These are phyloP conservation scores for Cardamine chenopodiifolia DNA, from an alignment of 345 rosid genomes.

Conservation along the genomic window DNA sequence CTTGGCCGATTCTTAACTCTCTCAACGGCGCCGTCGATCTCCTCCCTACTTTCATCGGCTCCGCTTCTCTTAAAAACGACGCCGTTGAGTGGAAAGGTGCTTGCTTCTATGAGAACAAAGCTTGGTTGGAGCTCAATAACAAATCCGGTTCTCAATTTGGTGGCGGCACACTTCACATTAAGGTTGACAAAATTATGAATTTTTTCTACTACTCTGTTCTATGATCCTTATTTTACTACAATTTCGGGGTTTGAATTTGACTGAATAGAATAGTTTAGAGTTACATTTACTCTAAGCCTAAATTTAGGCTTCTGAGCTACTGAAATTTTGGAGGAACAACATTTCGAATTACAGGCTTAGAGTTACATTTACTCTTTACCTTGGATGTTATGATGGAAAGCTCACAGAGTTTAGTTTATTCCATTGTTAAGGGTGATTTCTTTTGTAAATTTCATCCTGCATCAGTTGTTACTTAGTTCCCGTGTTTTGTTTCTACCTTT, in stretches of 20 bases:
- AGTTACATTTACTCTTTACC: background rate
- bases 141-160: slow-evolving; percentile 77
- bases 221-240: background rate
- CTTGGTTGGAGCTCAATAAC: slow-evolving; percentile 93
- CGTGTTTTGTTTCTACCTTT: slow-evolving; percentile 2
- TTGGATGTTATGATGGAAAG: background rate
- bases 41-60: slow-evolving; percentile 81
- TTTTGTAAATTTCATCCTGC: slow-evolving; percentile 16
- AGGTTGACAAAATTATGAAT: slow-evolving; percentile 53
- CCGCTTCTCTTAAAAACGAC: slow-evolving; percentile 58
- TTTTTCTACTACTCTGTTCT: background rate
- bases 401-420: background rate
- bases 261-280: background rate
- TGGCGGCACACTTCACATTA: slow-evolving; percentile 86
- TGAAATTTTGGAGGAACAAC: background rate
- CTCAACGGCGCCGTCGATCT: slow-evolving; percentile 68
- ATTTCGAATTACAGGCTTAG: background rate
- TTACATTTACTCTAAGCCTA: too few relatives aligned
- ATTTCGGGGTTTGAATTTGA: slow-evolving; percentile 1
- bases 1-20: slow-evolving; percentile 81
- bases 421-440: background rate
- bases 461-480: background rate
- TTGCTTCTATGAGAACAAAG: slow-evolving; percentile 72
- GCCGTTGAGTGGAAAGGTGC: slow-evolving; percentile 83
- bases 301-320: background rate